These are phyloP conservation scores for Beauveria medogensis DNA, from an alignment of 2,329 filamentous ascomycete genomes.

Conservation along the genomic window DNA sequence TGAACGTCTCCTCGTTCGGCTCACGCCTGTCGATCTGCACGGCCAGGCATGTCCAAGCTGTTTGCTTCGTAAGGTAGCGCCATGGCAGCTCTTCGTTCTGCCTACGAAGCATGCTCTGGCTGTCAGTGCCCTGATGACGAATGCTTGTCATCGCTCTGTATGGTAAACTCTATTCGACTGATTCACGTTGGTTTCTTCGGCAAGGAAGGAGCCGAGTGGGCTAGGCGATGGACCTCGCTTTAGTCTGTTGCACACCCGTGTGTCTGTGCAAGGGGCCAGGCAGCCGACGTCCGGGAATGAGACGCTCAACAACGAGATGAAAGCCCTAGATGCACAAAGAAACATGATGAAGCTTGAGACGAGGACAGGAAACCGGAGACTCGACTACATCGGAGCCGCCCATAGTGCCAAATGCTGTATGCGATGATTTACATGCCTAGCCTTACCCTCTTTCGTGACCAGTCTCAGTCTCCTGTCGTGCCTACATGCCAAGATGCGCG, in stretches of 20 bases:
- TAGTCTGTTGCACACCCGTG: not conserved
- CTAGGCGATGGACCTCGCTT: not conserved
- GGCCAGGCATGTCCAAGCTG: not conserved
- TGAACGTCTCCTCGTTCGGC: not conserved
- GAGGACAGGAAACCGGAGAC: not conserved
- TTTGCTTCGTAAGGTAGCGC: too few relatives aligned
- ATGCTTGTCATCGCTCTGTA: not conserved
- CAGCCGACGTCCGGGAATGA: too few relatives aligned
- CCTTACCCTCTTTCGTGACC: not conserved
- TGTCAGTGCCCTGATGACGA: not conserved
- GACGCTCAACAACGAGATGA: not conserved
- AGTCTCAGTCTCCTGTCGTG: not conserved
- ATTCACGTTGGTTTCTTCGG: not conserved
- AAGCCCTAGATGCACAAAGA: not conserved
- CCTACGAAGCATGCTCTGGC: not conserved
- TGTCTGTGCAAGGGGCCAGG: not conserved
- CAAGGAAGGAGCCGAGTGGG: not conserved
- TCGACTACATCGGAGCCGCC: not conserved
- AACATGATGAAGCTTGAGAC: not conserved
- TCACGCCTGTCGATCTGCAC: not conserved
- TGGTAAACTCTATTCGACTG: not conserved
- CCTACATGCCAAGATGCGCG: not conserved
- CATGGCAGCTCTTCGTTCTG: not conserved
- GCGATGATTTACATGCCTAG: not conserved
- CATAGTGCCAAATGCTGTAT: not conserved